Evolutionary conservation across 441 rosid genomes (phyloP), one percentile per base, ranked within the genome.

Genomic region (Gossypium schwendimanii): DNA sequence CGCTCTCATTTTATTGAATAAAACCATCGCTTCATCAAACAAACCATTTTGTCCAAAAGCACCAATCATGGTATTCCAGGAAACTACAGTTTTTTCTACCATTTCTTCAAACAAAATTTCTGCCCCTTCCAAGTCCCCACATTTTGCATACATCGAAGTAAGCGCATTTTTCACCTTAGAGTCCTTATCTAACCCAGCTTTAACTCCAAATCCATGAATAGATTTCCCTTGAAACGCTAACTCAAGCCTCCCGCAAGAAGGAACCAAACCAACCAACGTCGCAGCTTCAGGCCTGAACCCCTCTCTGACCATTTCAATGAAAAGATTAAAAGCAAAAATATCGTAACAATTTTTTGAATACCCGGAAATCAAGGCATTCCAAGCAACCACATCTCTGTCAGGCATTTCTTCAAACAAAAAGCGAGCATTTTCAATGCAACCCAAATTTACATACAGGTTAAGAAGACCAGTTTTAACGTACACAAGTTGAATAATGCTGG

Each of bases 291-390:
- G 95, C 9, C 21, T 53, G 73, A 88, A 81, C 3, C 93, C 95
- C 69, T 82, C 79, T 76, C 81, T 77, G 78, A 86, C 77, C 89
- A 93, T 86, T 54, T 72, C 76, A 17, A 81, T 72, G 76, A 91
- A 88, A 14, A 77, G 71, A 67, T 70, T 53, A 79, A 87, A 77
- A 2, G 90, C 92, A 18, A 77, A 55, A 52, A 44, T 63, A 55
- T 80, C 87, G 54, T 54, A 79, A 17, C 93, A 89, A 44, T 84
- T 88, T 39, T 87, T 74, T 2, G 98, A 89, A 54, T 84, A 90
- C 63, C 94, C 97, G 75, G 86, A 87, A 60, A 92, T 89, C 73
- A 90, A 73, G 12, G 93, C 93, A 63, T 92, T 92, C 97, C 97
- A 92, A 71, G 88, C 78, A 67, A 92, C 89, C 5, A 76, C 78